Conservation (phyloP, 768 basidiomycete species). For the Boletellus emodensis region DNA sequence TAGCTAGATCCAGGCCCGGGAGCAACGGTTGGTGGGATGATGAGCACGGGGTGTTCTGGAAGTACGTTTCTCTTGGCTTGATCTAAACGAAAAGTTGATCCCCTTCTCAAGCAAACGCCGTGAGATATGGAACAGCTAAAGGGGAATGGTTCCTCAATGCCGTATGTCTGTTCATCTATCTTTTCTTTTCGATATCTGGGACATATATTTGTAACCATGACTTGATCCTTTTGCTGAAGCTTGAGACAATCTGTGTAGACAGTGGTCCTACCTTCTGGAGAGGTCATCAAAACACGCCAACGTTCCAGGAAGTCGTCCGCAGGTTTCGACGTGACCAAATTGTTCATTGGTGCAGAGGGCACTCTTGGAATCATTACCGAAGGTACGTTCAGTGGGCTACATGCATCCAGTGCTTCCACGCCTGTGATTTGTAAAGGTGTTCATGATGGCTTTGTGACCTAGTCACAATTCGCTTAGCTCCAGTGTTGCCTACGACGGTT, state of each 20-base stretch:
- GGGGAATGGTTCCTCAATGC: constrained; percentile 89
- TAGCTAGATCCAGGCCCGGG: constrained; percentile 76
- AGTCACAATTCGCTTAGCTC: constrained; percentile 81
- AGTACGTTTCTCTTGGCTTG: constrained; percentile 40
- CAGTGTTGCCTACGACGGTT: constrained; percentile 76
- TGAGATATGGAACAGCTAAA: constrained; percentile 84
- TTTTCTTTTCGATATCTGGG: not conserved
- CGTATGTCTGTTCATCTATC: constrained; percentile 37
- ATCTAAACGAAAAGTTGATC: constrained; percentile 14
- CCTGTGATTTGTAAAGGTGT: not conserved
- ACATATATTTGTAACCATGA: not conserved
- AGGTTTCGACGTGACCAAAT: constrained; percentile 79
- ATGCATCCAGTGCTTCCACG: not conserved
- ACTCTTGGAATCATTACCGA: constrained; percentile 90
- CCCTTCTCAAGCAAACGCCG: constrained; percentile 57
- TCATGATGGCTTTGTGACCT: not conserved
- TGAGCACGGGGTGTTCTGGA: constrained; percentile 83
- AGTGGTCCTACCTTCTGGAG: constrained; percentile 82
- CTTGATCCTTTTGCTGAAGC: constrained; percentile 1
- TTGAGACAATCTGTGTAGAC: constrained; percentile 44
- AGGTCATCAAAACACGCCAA: constrained; percentile 85
- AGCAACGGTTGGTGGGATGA: constrained; percentile 84
- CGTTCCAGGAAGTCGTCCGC: constrained; percentile 81
- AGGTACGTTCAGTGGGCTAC: constrained; percentile 39
- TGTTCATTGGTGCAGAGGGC: constrained; percentile 82